Conservation (phyloP, 2,329 filamentous ascomycete species). For the Cytospora chrysosperma region DNA sequence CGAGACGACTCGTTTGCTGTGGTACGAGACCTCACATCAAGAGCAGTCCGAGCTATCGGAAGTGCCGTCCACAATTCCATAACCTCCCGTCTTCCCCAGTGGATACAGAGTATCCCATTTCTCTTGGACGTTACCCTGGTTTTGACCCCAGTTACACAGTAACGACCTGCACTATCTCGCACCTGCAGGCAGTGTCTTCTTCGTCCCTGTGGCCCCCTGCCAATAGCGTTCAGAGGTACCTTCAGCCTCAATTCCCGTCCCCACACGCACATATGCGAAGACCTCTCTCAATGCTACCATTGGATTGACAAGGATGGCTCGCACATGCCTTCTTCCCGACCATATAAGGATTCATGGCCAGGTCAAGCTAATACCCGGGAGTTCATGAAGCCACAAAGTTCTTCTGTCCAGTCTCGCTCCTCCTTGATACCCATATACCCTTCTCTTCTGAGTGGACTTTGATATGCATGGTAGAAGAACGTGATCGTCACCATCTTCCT, state of each 20-base stretch:
- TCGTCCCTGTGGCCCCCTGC: neutral
- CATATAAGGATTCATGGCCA: conserved; percentile 4
- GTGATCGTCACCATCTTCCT: neutral
- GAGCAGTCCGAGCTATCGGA: conserved; percentile 8
- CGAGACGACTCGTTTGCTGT: conserved; percentile 17
- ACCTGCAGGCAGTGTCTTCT: neutral
- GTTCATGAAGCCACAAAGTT: conserved; percentile 12
- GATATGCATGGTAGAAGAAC: neutral
- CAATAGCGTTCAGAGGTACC: neutral
- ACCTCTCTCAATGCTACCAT: conserved; percentile 4
- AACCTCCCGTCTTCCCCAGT: neutral
- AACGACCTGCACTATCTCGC: neutral
- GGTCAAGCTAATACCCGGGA: neutral
- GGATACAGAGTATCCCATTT: neutral
- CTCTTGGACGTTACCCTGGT: conserved; percentile 1
- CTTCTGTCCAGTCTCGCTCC: neutral
- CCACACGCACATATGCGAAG: neutral
- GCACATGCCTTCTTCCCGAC: neutral
- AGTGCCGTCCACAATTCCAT: conserved; percentile 6
- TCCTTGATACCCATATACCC: conserved; percentile 11
- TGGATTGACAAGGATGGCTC: conserved; percentile 7
- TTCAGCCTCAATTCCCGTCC: conserved; percentile 15
- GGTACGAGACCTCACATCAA: conserved; percentile 12
- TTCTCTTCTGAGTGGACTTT: neutral
- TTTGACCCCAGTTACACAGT: neutral